These are phyloP conservation scores for Tuber magnatum DNA, from an alignment of 495 filamentous ascomycete species.

Conservation along the genomic window DNA sequence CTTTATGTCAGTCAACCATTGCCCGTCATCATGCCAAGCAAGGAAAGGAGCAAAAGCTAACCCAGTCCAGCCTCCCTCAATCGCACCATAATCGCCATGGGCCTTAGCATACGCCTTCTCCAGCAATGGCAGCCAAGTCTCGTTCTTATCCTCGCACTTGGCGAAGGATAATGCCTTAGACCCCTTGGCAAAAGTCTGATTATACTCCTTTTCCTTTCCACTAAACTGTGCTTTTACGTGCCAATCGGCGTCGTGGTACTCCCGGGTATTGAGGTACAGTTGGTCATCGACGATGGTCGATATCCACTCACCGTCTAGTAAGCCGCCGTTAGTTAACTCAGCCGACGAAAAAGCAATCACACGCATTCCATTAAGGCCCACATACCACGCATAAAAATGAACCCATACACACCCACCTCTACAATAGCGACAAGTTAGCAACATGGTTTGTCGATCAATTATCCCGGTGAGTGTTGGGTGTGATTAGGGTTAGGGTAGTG, in stretches of 20 bases:
- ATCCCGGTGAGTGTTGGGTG: neutral
- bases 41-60: slow-evolving; percentile 35
- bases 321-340: neutral
- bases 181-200: slow-evolving; percentile 42
- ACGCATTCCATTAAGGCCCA: neutral
- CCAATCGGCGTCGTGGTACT: slow-evolving; percentile 39
- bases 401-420: slow-evolving; percentile 81
- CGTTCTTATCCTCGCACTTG: slow-evolving; percentile 73
- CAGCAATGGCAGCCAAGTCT: slow-evolving; percentile 89
- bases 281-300: slow-evolving; percentile 77
- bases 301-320: slow-evolving; percentile 81
- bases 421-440: slow-evolving; percentile 6
- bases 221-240: slow-evolving; percentile 41
- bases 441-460: neutral
- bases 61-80: slow-evolving; percentile 78
- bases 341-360: neutral
- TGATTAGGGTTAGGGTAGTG: neutral
- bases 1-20: slow-evolving; percentile 1
- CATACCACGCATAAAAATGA: slow-evolving; percentile 77
- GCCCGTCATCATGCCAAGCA: slow-evolving; percentile 3
- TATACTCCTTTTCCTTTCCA: slow-evolving; percentile 28
- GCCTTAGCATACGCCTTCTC: slow-evolving; percentile 97
- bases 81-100: slow-evolving; percentile 59
- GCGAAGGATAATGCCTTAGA: slow-evolving; percentile 79
- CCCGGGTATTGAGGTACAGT: slow-evolving; percentile 28